These are phyloP conservation scores for Skeletonema tropicum DNA, from an alignment of 108 stramenopile genomes.

Conservation along the genomic window DNA sequence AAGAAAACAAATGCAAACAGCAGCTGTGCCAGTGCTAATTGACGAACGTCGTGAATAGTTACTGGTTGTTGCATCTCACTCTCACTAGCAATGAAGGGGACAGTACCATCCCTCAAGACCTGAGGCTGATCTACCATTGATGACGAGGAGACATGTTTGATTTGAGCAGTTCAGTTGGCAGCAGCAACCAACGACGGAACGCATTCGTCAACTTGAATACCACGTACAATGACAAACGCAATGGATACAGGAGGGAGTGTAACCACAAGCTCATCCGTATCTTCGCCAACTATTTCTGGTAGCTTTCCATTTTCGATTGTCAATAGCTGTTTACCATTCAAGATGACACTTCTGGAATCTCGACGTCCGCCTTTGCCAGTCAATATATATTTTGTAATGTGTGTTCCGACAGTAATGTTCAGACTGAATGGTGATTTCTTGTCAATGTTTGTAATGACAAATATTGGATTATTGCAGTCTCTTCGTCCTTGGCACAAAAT, in stretches of 20 bases:
- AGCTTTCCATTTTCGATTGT: not conserved
- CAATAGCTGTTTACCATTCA: not conserved
- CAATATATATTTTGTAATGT: constrained; percentile 18
- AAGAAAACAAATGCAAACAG: not conserved
- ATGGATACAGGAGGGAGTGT: constrained; percentile 30
- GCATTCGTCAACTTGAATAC: constrained; percentile 16
- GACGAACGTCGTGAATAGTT: not conserved
- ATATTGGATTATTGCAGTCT: constrained; percentile 15
- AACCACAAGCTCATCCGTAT: not conserved
- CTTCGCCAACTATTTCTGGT: not conserved
- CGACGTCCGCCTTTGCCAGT: constrained; percentile 6
- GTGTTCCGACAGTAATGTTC: constrained; percentile 24
- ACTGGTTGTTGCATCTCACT: not conserved
- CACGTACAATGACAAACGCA: constrained; percentile 31
- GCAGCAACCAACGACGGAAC: not conserved
- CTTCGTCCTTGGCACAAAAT: constrained; percentile 33
- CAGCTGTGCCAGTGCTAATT: not conserved
- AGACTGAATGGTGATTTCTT: constrained; percentile 15
- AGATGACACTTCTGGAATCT: not conserved
- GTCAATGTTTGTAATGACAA: constrained; percentile 42
- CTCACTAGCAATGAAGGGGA: not conserved
- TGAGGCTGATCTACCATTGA: not conserved
- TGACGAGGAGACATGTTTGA: not conserved
- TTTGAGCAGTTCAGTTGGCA: not conserved
- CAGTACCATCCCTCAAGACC: not conserved